Conservation (phyloP, 2,329 filamentous ascomycete species). For the Metarhizium brunneum region DNA sequence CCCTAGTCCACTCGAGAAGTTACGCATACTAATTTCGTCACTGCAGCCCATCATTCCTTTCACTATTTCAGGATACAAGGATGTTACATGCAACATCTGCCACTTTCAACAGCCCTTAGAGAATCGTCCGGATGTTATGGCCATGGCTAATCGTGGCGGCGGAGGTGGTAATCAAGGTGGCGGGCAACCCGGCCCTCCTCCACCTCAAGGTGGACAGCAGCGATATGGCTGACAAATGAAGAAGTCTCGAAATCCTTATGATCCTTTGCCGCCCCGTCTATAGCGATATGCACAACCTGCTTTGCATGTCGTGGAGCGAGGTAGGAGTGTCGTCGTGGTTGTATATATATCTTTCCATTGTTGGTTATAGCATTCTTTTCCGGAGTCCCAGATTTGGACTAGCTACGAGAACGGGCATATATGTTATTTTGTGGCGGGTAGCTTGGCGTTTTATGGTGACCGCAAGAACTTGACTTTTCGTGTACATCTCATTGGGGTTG, state of each 20-base stretch:
- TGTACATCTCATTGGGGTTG: not conserved
- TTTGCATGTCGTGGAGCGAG: not conserved
- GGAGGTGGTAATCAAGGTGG: slow-evolving; percentile 12
- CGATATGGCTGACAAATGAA: slow-evolving; percentile 15
- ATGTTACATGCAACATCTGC: slow-evolving; percentile 67
- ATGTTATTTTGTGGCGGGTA: not conserved
- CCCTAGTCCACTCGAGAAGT: not conserved
- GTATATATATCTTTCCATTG: not conserved
- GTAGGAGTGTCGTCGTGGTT: not conserved
- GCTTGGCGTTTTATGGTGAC: not conserved
- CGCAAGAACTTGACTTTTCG: not conserved
- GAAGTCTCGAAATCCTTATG: not conserved
- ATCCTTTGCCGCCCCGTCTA: not conserved
- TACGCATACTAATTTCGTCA: slow-evolving; percentile 10
- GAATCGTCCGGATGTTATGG: slow-evolving; percentile 45
- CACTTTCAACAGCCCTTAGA: slow-evolving; percentile 62
- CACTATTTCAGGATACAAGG: slow-evolving; percentile 55
- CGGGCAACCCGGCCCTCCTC: slow-evolving; percentile 8
- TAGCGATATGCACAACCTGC: not conserved
- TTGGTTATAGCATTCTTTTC: not conserved
- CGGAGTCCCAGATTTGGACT: not conserved
- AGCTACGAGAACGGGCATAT: not conserved
- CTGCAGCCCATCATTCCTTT: slow-evolving; percentile 61
- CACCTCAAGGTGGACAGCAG: slow-evolving; percentile 16
- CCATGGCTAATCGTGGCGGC: slow-evolving; percentile 36